Evolutionary conservation across 148 eudicot genomes (phyloP).

Genomic region (Mesembryanthemum crystallinum): DNA sequence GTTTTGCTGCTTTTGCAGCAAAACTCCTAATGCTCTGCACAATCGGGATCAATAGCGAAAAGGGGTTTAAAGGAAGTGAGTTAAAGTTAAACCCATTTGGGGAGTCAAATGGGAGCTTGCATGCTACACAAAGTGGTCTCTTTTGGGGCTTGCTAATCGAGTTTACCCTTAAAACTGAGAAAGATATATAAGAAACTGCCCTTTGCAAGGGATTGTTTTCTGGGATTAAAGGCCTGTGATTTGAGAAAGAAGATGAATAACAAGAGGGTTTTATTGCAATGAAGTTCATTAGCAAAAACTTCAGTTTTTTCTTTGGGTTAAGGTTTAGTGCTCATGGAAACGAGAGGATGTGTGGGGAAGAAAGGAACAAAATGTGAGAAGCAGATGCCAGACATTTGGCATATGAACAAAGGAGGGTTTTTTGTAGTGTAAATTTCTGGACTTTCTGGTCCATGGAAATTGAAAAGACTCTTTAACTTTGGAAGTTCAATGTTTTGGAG

Average conservation of each 20-base stretch:
- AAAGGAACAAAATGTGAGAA: conserved; percentile 18
- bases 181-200: conserved; percentile 22
- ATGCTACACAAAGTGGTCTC: conserved; percentile 20
- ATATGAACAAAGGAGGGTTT: background rate
- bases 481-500: background rate
- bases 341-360: background rate
- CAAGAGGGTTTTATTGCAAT: conserved; percentile 21
- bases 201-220: conserved; percentile 4
- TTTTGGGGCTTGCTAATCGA: conserved; percentile 13
- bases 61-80: conserved; percentile 27
- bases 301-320: background rate
- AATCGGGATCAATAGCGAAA: conserved; percentile 35
- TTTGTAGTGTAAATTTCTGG: background rate
- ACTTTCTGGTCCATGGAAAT: conserved; percentile 1
- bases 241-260: conserved; percentile 11
- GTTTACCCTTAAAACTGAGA: conserved; percentile 22
- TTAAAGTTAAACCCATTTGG: conserved; percentile 8
- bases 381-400: conserved; percentile 20
- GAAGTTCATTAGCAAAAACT: conserved; percentile 25
- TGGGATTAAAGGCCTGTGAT: conserved; percentile 20
- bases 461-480: background rate
- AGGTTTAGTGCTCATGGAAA: background rate
- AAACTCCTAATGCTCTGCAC: conserved; percentile 28
- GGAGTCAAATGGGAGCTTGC: conserved; percentile 13
- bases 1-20: conserved; percentile 24